Evolutionary conservation across 2,329 filamentous ascomycete genomes (phyloP).

Genomic region (Aspergillus carbonarius): DNA sequence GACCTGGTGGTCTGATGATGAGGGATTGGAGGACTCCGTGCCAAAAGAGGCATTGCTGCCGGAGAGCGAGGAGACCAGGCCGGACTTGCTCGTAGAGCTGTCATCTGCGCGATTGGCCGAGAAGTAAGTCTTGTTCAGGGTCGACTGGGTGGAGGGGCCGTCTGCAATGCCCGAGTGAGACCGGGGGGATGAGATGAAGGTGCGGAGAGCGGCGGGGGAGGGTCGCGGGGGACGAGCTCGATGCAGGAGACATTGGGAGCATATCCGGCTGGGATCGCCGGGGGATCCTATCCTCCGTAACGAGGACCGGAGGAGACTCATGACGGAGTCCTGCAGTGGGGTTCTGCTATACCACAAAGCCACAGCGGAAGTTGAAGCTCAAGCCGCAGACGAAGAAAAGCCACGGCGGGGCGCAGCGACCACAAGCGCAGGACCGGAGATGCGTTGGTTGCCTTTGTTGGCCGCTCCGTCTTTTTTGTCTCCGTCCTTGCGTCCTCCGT

Average conservation of each 20-base stretch:
- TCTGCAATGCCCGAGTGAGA: constrained; percentile 31
- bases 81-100: constrained; percentile 19
- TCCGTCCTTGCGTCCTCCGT: neutral
- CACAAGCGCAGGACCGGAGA: constrained; percentile 25
- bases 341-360: neutral
- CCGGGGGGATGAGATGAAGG: constrained; percentile 33
- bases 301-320: constrained; percentile 40
- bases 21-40: constrained; percentile 6
- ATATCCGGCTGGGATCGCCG: constrained; percentile 32
- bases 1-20: constrained; percentile 18
- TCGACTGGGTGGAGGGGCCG: constrained; percentile 25
- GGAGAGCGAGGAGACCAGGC: constrained; percentile 29
- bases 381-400: constrained; percentile 22
- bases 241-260: constrained; percentile 35
- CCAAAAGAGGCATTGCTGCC: constrained; percentile 21
- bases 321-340: constrained; percentile 20
- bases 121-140: constrained; percentile 41
- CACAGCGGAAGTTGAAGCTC: neutral
- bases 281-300: constrained; percentile 32
- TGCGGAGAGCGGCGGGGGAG: constrained; percentile 25
- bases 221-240: constrained; percentile 18
- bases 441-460: neutral
- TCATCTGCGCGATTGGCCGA: constrained; percentile 34
- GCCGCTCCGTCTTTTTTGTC: neutral
- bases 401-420: constrained; percentile 29